Percentiles rank a stretch among this genome's conserved stretches.
phyloP scores from a whole-genome alignment of 106 monocot genomes.

The Platanthera guangdongensis region DNA sequence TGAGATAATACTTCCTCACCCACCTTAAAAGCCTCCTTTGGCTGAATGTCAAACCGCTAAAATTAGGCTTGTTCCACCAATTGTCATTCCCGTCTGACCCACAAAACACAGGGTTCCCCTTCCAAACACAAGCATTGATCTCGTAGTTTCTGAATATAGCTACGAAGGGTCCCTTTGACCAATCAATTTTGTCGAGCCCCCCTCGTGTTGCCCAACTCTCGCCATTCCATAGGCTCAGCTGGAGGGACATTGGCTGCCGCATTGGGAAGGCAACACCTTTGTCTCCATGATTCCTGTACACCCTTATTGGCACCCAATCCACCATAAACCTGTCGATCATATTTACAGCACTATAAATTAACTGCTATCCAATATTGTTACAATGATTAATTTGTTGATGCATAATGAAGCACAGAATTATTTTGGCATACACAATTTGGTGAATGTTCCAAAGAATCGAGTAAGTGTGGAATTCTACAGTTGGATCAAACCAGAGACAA shows the following conservation, averaged over 20 bases:
- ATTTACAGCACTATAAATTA: not conserved
- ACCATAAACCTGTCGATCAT: constrained; percentile 45
- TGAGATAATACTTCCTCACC: constrained; percentile 56
- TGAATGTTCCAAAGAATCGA: constrained; percentile 55
- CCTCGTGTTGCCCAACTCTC: constrained; percentile 64
- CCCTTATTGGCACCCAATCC: constrained; percentile 61
- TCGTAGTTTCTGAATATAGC: constrained; percentile 42
- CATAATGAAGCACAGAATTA: not conserved
- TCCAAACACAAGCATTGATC: constrained; percentile 62
- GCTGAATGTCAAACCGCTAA: constrained; percentile 21
- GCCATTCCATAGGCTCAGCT: constrained; percentile 54
- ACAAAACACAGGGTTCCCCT: constrained; percentile 37
- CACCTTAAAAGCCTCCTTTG: constrained; percentile 62
- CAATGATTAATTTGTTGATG: not conserved
- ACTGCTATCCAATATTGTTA: not conserved
- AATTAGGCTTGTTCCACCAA: constrained; percentile 49
- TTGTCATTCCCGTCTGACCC: constrained; percentile 19
- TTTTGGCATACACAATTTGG: constrained; percentile 39
- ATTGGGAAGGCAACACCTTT: constrained; percentile 44
- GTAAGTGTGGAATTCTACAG: constrained; percentile 46
- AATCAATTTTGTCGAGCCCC: constrained; percentile 54
- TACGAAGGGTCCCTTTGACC: constrained; percentile 56
- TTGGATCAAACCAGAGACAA: constrained; percentile 71
- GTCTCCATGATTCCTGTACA: constrained; percentile 53
- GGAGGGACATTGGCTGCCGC: constrained; percentile 53